Evolutionary conservation across 768 basidiomycete genomes (phyloP).

Genomic region (Galerina sulciceps): DNA sequence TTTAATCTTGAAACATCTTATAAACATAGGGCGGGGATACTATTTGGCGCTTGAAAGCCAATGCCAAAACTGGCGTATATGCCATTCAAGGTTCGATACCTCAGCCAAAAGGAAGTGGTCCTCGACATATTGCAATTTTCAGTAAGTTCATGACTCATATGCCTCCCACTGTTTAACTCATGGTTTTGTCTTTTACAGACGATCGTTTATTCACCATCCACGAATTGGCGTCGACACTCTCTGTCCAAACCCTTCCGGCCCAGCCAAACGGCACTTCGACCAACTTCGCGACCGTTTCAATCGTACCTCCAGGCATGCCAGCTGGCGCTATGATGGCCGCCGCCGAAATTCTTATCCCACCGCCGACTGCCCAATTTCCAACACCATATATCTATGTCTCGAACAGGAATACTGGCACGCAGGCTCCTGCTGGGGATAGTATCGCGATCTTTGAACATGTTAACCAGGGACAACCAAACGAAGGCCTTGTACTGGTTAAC

Average conservation of each 20-base stretch:
- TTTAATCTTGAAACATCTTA: not conserved
- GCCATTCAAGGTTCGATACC: conserved; percentile 63
- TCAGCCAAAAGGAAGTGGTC: conserved; percentile 67
- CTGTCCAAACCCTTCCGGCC: conserved; percentile 58
- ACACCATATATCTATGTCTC: conserved; percentile 65
- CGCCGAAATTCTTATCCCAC: conserved; percentile 67
- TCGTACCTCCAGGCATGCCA: conserved; percentile 43
- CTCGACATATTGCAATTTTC: conserved; percentile 44
- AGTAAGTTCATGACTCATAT: conserved; percentile 37
- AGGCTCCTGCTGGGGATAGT: conserved; percentile 58
- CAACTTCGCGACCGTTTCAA: conserved; percentile 53
- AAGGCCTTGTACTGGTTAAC: conserved; percentile 37
- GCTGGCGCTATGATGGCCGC: conserved; percentile 47
- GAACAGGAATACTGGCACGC: conserved; percentile 59
- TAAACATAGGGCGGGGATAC: conserved; percentile 62
- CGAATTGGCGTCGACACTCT: conserved; percentile 59
- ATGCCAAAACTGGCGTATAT: conserved; percentile 47
- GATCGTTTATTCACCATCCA: conserved; percentile 56
- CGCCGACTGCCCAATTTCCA: conserved; percentile 48
- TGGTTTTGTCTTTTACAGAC: conserved; percentile 31
- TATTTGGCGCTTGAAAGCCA: conserved; percentile 64
- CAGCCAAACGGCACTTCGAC: conserved; percentile 54
- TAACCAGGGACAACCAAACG: conserved; percentile 32
- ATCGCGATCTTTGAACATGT: conserved; percentile 65
- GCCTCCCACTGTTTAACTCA: not conserved